Percentiles rank a stretch among this genome's conserved stretches.
Conservation (phyloP, 163 green algal species). For the Smithsoniella earleae region DNA sequence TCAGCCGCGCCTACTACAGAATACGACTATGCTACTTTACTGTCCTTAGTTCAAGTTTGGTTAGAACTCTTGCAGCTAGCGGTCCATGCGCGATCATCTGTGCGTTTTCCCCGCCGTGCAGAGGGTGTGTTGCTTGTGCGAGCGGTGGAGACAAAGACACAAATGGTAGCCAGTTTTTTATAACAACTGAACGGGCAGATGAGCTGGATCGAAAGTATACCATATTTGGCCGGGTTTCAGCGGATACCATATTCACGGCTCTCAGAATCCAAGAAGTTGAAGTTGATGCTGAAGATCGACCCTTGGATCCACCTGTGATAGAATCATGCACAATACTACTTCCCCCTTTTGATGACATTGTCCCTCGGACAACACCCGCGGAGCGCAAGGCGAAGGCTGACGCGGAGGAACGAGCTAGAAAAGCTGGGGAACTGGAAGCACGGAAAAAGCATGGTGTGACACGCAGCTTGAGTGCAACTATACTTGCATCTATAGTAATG, state of each 20-base stretch:
- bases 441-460: slow-evolving; percentile 17
- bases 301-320: slow-evolving; percentile 50
- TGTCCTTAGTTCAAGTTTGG: too few species aligned
- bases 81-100: too few species aligned
- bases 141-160: slow-evolving; percentile 73
- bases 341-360: slow-evolving; percentile 96
- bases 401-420: background rate
- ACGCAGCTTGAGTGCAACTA: background rate
- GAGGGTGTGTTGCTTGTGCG: slow-evolving; percentile 86
- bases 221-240: slow-evolving; percentile 84
- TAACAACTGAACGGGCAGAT: slow-evolving; percentile 77
- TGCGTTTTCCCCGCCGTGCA: too few species aligned
- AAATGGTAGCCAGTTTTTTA: slow-evolving; percentile 96
- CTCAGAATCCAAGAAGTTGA: slow-evolving; percentile 66
- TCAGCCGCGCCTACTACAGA: too few species aligned
- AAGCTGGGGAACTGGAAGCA: background rate
- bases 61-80: too few species aligned
- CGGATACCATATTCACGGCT: slow-evolving; percentile 93
- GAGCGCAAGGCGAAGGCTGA: slow-evolving; percentile 35
- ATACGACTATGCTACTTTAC: too few species aligned
- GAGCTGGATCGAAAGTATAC: slow-evolving; percentile 89
- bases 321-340: slow-evolving; percentile 71
- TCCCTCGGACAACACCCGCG: slow-evolving; percentile 47
- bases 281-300: slow-evolving; percentile 47
- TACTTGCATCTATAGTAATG: too few species aligned